These are phyloP conservation scores for Pecoramyces ruminantium DNA, from an alignment of 192 early-diverging fungal genomes.

Conservation along the genomic window DNA sequence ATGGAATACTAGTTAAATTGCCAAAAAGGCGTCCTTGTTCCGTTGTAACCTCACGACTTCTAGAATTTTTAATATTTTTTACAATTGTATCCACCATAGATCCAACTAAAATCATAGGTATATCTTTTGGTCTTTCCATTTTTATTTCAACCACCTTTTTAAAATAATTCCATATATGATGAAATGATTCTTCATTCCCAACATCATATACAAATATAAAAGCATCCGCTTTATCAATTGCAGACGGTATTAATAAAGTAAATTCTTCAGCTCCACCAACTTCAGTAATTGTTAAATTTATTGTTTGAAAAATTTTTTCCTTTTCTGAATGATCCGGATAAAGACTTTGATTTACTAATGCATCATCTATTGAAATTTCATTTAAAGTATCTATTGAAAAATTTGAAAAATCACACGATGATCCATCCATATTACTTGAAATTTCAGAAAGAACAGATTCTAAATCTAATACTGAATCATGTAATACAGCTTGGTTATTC, in stretches of 20 bases:
- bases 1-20: not conserved
- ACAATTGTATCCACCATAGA: not conserved
- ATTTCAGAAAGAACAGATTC: not conserved
- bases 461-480: not conserved
- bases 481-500: not conserved
- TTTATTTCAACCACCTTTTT: not conserved
- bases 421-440: not conserved
- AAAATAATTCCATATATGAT: not conserved
- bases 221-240: not conserved
- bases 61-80: not conserved
- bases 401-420: not conserved
- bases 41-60: not conserved
- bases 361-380: not conserved
- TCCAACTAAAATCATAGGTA: not conserved
- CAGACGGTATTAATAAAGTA: not conserved
- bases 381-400: not conserved
- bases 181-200: not conserved
- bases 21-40: not conserved
- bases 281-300: not conserved
- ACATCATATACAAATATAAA: not conserved
- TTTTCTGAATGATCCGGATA: not conserved
- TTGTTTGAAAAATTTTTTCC: not conserved
- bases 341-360: not conserved
- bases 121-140: not conserved
- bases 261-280: not conserved